Conservation (phyloP, 257 asterid species). For the Rhazya stricta region DNA sequence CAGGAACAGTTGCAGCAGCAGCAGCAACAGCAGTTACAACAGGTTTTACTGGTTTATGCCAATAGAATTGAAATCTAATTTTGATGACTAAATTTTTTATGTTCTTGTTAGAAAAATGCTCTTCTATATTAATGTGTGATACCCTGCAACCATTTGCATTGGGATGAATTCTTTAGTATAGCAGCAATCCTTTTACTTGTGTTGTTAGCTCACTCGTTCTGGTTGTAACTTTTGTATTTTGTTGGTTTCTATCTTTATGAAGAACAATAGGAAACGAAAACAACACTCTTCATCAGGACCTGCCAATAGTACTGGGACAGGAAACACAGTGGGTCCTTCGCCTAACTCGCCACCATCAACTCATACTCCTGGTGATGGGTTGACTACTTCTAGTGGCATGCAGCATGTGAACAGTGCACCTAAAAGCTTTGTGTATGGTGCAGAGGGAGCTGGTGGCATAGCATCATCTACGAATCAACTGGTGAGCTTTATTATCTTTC, state of each 20-base stretch:
- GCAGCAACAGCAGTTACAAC: conserved; percentile 35
- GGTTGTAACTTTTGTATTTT: background rate
- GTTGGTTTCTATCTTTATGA: conserved; percentile 21
- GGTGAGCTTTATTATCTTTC: conserved; percentile 39
- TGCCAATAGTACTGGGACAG: conserved; percentile 48
- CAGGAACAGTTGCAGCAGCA: conserved; percentile 54
- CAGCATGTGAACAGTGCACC: conserved; percentile 68
- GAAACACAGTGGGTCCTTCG: conserved; percentile 43
- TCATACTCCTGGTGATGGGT: conserved; percentile 94
- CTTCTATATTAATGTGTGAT: background rate
- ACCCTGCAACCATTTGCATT: conserved; percentile 3
- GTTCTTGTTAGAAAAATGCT: background rate
- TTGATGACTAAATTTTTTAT: background rate
- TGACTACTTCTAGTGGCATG: conserved; percentile 69
- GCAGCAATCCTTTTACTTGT: background rate
- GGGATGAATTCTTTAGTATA: background rate
- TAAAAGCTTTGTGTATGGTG: conserved; percentile 75
- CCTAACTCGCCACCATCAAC: conserved; percentile 81
- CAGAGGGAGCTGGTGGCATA: conserved; percentile 86
- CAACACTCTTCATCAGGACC: conserved; percentile 92
- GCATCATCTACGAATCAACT: conserved; percentile 88
- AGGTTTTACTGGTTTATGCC: conserved; percentile 27
- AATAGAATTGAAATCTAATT: background rate
- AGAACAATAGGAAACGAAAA: conserved; percentile 87
- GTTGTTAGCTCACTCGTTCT: background rate